Base-by-base conservation (phyloP, 108 stramenopile species). In the Pseudonitzschia multiseries region DNA sequence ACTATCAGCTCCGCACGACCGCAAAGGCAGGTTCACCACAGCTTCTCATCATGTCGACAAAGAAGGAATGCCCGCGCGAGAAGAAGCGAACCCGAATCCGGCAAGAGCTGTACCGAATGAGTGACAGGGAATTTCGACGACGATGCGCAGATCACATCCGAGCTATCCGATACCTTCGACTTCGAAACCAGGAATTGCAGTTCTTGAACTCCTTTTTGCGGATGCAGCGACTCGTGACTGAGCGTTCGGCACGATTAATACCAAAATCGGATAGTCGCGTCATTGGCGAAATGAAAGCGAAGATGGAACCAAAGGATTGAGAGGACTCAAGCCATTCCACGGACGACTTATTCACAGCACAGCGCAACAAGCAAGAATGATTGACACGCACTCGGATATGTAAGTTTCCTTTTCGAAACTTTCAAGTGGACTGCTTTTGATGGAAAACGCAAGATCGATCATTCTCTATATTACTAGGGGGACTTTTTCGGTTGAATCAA, bases 31-130 rank as follows among this genome's bases (percentile, higher is more conserved):
- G 46, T 48, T 8, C 17, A 48, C 4, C 14, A 56, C 13, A 2
- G 2, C 10, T 24, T 21, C 54, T 56, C 32, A 62, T 62, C 61
- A 62, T 62, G 61, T 40, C 33, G 32, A 20, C 36, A 41, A 62
- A 62, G 33, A 62, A 62, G 36, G 61, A 62, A 14, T 62, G 61
- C 18, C 61, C 61, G 18, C 32, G 61, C 15, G 75, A 76, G 31
- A 76, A 76, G 60, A 76, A 76, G 50, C 67, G 75, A 68, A 57
- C 44, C 33, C 59, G 36, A 24, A 71, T 77, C 54, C 69, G 76
- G 40, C 68, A 57, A 43, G 69, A 71, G 27, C 32, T 77, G 20
- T 48, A 70, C 27, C 61, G 56, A 56, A 60, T 63, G 40, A 46
- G 65, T 44, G 65, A 71, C 53, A 27, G 73, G 28, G 59, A 51